Evolutionary conservation across 805 yeast species (phyloP).

Genomic region (Candida tibetensis): DNA sequence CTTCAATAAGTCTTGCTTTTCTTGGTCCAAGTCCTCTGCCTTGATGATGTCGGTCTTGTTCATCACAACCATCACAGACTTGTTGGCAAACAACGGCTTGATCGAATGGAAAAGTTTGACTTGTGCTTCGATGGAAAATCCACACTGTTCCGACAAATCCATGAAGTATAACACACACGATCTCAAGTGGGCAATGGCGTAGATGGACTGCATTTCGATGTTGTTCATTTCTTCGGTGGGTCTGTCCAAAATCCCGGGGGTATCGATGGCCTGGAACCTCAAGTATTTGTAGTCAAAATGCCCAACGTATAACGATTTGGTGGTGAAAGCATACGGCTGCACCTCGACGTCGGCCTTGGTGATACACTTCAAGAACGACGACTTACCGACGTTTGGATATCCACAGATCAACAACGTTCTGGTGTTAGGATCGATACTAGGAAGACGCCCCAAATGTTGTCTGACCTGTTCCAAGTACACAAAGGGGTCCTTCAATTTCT

Average conservation of each 20-base stretch:
- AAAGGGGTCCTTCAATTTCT: conserved; percentile 92
- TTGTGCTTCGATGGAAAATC: conserved; percentile 95
- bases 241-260: conserved; percentile 98
- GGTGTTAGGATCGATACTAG: conserved; percentile 97
- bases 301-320: conserved; percentile 95
- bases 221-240: conserved; percentile 99
- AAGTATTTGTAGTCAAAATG: conserved; percentile 97
- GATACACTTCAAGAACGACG: conserved; percentile 87
- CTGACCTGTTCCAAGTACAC: conserved; percentile 95
- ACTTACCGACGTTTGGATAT: conserved; percentile 98
- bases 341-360: conserved; percentile 99
- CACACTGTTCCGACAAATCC: conserved; percentile 99
- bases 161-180: conserved; percentile 95
- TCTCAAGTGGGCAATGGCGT: conserved; percentile 97
- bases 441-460: conserved; percentile 98
- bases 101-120: conserved; percentile 95
- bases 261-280: conserved; percentile 98
- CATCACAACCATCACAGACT: conserved; percentile 91
- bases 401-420: conserved; percentile 97
- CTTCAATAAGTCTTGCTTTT: conserved; percentile 67
- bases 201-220: conserved; percentile 98
- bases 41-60: conserved; percentile 91
- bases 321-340: conserved; percentile 98
- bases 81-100: conserved; percentile 95
- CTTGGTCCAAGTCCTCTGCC: conserved; percentile 78